Percentiles rank a stretch among this genome's conserved stretches.
Conservation (phyloP, 306 rosid genomes). For the Trifolium pratense region DNA sequence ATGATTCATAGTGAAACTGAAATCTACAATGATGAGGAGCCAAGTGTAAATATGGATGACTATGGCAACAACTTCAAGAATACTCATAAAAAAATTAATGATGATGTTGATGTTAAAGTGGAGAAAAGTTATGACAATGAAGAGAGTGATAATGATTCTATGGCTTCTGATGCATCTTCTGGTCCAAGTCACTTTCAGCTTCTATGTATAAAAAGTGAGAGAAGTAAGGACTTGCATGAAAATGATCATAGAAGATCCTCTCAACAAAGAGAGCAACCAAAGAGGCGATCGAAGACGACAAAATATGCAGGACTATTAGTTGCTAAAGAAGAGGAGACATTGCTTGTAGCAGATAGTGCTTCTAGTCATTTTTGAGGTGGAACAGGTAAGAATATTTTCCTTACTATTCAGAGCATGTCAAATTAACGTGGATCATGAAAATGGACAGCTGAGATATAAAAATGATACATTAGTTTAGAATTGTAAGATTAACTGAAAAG, state of each 20-base stretch:
- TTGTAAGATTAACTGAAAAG: too few relatives aligned
- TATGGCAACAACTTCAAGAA: slow-evolving; percentile 33
- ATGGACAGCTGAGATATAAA: neutral
- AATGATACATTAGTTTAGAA: too few relatives aligned
- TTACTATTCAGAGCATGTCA: neutral
- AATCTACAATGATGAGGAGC: slow-evolving; percentile 20
- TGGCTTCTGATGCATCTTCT: slow-evolving; percentile 85
- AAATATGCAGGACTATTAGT: slow-evolving; percentile 35
- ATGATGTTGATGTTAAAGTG: slow-evolving; percentile 29
- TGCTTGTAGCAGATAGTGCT: slow-evolving; percentile 58
- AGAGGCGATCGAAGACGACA: slow-evolving; percentile 38
- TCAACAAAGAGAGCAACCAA: slow-evolving; percentile 48
- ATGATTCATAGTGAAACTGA: slow-evolving; percentile 28
- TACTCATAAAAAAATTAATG: slow-evolving; percentile 3
- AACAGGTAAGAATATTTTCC: slow-evolving; percentile 41
- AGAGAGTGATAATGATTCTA: slow-evolving; percentile 63
- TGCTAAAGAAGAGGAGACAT: slow-evolving; percentile 40
- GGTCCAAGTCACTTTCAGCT: slow-evolving; percentile 58
- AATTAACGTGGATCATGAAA: neutral
- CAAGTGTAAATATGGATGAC: slow-evolving; percentile 32
- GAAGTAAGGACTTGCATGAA: slow-evolving; percentile 36
- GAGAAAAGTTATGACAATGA: slow-evolving; percentile 29
- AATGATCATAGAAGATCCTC: slow-evolving; percentile 24
- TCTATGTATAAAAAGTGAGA: slow-evolving; percentile 41
- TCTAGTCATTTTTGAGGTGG: slow-evolving; percentile 56